A percentile compares a stretch with the other conserved stretches of the same genome.
phyloP scores from a whole-genome alignment of 352 stramenopile genomes.

The Phytophthora brassicae region DNA sequence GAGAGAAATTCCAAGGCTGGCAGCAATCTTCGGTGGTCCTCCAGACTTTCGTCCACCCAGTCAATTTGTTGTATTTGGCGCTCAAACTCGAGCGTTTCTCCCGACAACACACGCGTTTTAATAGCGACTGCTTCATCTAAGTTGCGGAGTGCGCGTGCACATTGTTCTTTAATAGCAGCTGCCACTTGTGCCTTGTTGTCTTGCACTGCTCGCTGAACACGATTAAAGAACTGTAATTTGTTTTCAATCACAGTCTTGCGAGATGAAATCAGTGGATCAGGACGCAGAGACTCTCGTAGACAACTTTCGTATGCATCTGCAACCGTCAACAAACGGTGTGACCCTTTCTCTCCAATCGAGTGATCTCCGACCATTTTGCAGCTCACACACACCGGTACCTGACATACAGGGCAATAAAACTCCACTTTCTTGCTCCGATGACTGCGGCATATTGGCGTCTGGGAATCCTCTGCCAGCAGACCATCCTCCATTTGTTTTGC shows the following conservation, averaged over 20 bases:
- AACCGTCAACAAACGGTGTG: constrained; percentile 64
- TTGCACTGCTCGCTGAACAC: constrained; percentile 33
- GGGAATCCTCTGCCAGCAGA: constrained; percentile 26
- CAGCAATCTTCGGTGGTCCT: constrained; percentile 44
- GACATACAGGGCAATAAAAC: constrained; percentile 74
- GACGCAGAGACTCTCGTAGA: constrained; percentile 62
- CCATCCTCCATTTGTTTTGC: constrained; percentile 53
- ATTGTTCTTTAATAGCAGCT: constrained; percentile 52
- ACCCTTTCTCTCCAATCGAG: constrained; percentile 75
- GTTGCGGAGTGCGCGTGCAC: constrained; percentile 41
- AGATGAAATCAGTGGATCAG: constrained; percentile 66
- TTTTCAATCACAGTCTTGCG: constrained; percentile 63
- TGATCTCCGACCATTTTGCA: constrained; percentile 86
- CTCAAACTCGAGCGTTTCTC: constrained; percentile 62
- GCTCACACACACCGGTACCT: constrained; percentile 64
- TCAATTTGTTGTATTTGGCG: constrained; percentile 73
- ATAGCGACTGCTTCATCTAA: constrained; percentile 43
- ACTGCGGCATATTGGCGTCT: constrained; percentile 35
- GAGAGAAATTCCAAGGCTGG: constrained; percentile 63
- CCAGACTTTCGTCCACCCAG: constrained; percentile 66
- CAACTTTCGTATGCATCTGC: constrained; percentile 67
- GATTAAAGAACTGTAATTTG: constrained; percentile 46
- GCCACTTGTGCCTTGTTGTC: constrained; percentile 56
- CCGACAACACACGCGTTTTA: constrained; percentile 55
- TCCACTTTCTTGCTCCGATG: constrained; percentile 68